Evolutionary conservation across 768 basidiomycete species (phyloP).

Genomic region (Termitomyces sp.): DNA sequence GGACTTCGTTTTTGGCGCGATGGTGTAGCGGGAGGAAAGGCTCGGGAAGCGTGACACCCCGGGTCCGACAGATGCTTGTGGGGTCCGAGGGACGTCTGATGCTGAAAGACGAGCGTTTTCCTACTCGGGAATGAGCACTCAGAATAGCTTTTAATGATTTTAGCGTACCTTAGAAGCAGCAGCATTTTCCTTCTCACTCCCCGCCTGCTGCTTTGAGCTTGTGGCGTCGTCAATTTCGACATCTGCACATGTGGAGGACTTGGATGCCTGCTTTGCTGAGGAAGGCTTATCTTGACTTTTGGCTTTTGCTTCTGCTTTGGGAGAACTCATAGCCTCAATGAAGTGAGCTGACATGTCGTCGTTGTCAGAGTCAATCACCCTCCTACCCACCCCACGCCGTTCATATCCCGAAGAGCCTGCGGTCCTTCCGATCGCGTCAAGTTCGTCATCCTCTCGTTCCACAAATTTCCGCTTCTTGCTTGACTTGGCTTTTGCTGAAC

Average conservation of each 20-base stretch:
- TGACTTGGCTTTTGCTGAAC: slow-evolving; percentile 11
- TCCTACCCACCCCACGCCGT: slow-evolving; percentile 16
- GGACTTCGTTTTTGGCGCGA: slow-evolving; percentile 47
- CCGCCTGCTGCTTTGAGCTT: slow-evolving; percentile 4
- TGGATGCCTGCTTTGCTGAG: background rate
- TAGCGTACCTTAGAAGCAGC: slow-evolving; percentile 21
- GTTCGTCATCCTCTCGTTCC: slow-evolving; percentile 22
- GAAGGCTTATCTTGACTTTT: background rate
- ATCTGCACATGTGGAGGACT: background rate
- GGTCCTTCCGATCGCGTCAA: slow-evolving; percentile 5
- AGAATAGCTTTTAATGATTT: background rate
- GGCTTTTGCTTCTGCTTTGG: slow-evolving; percentile 18
- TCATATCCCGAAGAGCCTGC: background rate
- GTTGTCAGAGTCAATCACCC: slow-evolving; percentile 32
- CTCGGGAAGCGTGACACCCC: slow-evolving; percentile 18
- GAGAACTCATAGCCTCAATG: background rate
- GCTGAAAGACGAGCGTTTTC: slow-evolving; percentile 26
- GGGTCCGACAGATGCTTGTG: slow-evolving; percentile 13
- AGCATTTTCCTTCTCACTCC: background rate
- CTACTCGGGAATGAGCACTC: slow-evolving; percentile 17
- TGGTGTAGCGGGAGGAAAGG: slow-evolving; percentile 40
- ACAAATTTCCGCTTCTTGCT: slow-evolving; percentile 28
- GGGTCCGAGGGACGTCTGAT: slow-evolving; percentile 9
- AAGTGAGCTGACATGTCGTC: slow-evolving; percentile 20
- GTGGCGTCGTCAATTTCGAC: slow-evolving; percentile 1